Conservation (phyloP, 169 alveolate species). For the Babesia sp. region DNA sequence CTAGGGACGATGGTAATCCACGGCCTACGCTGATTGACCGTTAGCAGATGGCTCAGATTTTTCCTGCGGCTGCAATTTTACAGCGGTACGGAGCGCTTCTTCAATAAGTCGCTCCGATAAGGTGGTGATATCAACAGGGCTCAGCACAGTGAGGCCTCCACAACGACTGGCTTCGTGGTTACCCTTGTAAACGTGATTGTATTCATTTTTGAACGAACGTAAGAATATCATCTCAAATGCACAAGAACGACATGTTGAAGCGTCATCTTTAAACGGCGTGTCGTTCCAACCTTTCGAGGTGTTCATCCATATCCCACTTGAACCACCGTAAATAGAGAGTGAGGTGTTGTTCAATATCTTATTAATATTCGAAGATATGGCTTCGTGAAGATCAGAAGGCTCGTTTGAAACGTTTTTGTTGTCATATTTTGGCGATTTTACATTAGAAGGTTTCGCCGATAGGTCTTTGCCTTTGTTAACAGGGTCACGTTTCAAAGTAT, state of each 20-base stretch:
- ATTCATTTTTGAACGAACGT: background rate
- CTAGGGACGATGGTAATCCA: too few species aligned
- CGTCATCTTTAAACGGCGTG: background rate
- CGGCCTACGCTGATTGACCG: too few species aligned
- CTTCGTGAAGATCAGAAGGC: background rate
- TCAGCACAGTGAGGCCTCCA: background rate
- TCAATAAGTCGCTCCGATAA: constrained; percentile 19
- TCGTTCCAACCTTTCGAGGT: background rate
- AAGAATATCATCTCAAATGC: background rate
- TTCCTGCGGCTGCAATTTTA: too few species aligned
- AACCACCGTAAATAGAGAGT: constrained; percentile 26
- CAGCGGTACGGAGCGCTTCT: background rate
- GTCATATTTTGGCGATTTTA: background rate
- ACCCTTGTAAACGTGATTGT: background rate
- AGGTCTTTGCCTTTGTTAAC: background rate
- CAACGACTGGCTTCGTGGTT: background rate
- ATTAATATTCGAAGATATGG: constrained; percentile 10
- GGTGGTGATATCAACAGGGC: background rate
- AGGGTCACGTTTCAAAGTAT: background rate
- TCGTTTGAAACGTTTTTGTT: background rate
- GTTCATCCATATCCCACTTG: constrained; percentile 20
- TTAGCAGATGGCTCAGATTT: too few species aligned
- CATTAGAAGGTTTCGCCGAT: background rate
- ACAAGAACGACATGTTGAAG: background rate
- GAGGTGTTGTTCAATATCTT: constrained; percentile 9